A percentile compares a stretch with the other conserved stretches of the same genome.
These are phyloP conservation scores for Aphanomyces euteiches DNA, from an alignment of 352 stramenopile genomes.

Conservation along the genomic window DNA sequence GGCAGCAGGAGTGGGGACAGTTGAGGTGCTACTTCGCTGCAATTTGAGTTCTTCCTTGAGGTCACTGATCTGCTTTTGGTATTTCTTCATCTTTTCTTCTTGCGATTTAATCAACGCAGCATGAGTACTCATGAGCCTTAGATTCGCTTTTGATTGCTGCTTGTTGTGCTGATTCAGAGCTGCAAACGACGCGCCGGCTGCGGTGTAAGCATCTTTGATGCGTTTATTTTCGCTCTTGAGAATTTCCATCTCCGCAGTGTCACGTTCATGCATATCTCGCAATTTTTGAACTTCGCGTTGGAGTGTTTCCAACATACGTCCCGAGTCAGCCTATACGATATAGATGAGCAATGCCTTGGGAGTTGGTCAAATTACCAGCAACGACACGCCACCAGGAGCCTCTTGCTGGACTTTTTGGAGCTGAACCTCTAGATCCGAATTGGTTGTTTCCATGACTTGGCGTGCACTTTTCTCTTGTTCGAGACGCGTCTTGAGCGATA, in stretches of 20 bases:
- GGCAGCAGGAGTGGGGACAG: neutral
- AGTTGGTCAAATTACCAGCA: conserved; percentile 9
- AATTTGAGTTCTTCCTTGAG: conserved; percentile 70
- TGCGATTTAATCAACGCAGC: conserved; percentile 81
- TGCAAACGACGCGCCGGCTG: conserved; percentile 87
- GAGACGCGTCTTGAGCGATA: conserved; percentile 63
- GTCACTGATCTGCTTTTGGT: conserved; percentile 79
- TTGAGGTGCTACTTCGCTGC: neutral
- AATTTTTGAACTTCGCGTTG: conserved; percentile 74
- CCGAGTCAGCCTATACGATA: conserved; percentile 52
- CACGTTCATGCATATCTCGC: conserved; percentile 57
- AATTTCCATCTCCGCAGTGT: conserved; percentile 73
- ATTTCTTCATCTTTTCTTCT: conserved; percentile 89
- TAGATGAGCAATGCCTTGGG: too few species aligned
- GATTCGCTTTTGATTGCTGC: conserved; percentile 89
- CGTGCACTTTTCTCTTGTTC: conserved; percentile 74
- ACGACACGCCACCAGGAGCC: conserved; percentile 34
- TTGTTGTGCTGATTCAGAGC: conserved; percentile 93
- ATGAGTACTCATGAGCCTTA: conserved; percentile 86
- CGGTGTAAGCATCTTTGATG: conserved; percentile 91
- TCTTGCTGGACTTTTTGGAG: conserved; percentile 29
- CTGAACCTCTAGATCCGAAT: conserved; percentile 68
- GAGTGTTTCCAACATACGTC: conserved; percentile 81
- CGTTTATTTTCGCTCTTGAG: conserved; percentile 86
- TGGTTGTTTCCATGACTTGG: conserved; percentile 67